These are phyloP conservation scores for Fonsecaea erecta DNA, from an alignment of 2,329 filamentous ascomycete genomes.

Conservation along the genomic window DNA sequence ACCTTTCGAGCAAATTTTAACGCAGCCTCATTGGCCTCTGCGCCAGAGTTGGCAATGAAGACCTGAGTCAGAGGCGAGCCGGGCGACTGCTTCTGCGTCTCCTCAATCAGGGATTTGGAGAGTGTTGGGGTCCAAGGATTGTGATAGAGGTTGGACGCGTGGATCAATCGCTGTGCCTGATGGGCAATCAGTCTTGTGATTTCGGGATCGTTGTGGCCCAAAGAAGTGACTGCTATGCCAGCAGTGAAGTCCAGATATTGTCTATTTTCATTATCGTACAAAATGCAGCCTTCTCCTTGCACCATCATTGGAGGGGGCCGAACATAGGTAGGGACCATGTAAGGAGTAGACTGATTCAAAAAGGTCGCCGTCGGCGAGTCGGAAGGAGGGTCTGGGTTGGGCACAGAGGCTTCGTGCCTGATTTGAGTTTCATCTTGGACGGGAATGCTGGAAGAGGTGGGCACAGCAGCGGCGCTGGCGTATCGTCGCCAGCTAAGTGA, in stretches of 20 bases:
- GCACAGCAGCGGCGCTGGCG: slow-evolving; percentile 36
- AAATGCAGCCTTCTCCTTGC: slow-evolving; percentile 80
- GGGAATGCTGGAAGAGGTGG: slow-evolving; percentile 34
- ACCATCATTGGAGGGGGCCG: slow-evolving; percentile 89
- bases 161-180: slow-evolving; percentile 80
- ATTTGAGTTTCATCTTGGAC: slow-evolving; percentile 27
- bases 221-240: slow-evolving; percentile 90
- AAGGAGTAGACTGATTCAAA: slow-evolving; percentile 75
- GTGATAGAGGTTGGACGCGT: slow-evolving; percentile 95
- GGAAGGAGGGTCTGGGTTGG: slow-evolving; percentile 72
- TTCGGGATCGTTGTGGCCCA: slow-evolving; percentile 87
- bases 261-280: slow-evolving; percentile 88
- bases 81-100: slow-evolving; percentile 72
- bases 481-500: slow-evolving; percentile 28
- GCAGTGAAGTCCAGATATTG: slow-evolving; percentile 94
- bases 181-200: slow-evolving; percentile 75
- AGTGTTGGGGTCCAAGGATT: slow-evolving; percentile 93
- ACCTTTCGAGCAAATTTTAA: slow-evolving; percentile 96
- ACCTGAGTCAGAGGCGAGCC: slow-evolving; percentile 59
- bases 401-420: slow-evolving; percentile 57
- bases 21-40: slow-evolving; percentile 95
- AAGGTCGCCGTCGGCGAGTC: slow-evolving; percentile 77
- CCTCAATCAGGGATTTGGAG: slow-evolving; percentile 80
- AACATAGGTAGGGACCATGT: slow-evolving; percentile 95
- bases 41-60: slow-evolving; percentile 95